Evolutionary conservation across 1,284 basidiomycete genomes (phyloP).

Genomic region (Trametes pubescens): DNA sequence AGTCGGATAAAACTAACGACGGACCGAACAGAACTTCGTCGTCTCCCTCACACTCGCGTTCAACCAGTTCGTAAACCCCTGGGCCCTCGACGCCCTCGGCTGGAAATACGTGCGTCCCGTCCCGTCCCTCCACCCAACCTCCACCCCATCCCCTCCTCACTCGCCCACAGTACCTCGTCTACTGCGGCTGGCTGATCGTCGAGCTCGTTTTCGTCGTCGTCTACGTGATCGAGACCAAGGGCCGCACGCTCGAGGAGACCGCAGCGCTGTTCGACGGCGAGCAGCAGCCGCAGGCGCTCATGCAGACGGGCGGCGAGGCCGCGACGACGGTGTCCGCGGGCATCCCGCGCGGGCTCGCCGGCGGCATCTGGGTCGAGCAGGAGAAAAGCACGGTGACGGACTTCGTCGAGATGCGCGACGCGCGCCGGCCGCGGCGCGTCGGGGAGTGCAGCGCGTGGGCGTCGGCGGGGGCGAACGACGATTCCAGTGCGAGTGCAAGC

Average conservation of each 20-base stretch:
- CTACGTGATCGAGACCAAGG: constrained; percentile 65
- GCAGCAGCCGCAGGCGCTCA: constrained; percentile 53
- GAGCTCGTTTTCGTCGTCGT: constrained; percentile 65
- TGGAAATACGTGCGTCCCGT: constrained; percentile 64
- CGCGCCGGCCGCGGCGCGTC: constrained; percentile 14
- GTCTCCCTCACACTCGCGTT: constrained; percentile 66
- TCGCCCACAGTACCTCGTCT: constrained; percentile 57
- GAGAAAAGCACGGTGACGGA: constrained; percentile 32
- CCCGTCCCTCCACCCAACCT: constrained; percentile 15
- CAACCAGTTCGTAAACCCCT: constrained; percentile 80
- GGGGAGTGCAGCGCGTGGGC: constrained; percentile 23
- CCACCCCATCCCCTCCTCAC: too few relatives aligned
- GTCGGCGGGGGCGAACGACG: neutral
- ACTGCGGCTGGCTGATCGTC: constrained; percentile 66
- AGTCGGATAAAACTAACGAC: constrained; percentile 50
- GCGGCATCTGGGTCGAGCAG: constrained; percentile 30
- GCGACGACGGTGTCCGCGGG: constrained; percentile 54
- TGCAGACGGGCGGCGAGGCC: constrained; percentile 57
- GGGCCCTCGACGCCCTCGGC: constrained; percentile 68
- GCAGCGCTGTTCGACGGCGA: constrained; percentile 70
- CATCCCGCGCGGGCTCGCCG: constrained; percentile 22
- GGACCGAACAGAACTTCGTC: constrained; percentile 56
- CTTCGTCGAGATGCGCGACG: constrained; percentile 34
- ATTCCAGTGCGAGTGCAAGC: constrained; percentile 11
- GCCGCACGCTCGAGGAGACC: constrained; percentile 72